Evolutionary conservation across 805 yeast genomes (phyloP), one percentile per base, ranked within the genome.

Genomic region (Blastobotrys mokoenaii): DNA sequence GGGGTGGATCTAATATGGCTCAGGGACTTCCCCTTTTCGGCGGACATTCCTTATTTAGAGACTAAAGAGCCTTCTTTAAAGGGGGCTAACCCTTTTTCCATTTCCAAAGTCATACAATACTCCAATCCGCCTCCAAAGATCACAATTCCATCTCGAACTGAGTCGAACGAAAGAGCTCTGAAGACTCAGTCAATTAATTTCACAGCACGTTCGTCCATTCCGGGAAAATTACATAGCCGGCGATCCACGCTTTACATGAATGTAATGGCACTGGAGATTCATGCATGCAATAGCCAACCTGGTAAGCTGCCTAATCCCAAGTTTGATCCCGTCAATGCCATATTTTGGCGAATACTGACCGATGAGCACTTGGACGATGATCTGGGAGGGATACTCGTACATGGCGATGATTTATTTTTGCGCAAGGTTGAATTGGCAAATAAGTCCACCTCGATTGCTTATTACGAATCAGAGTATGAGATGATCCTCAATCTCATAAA

Each of bases 181-280:
- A 22, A 22, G 27, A 22, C 27, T 22, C 27, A 22, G 27, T 22
- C 27, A 22, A 22, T 22, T 22, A 22, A 8, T 8, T 22, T 22
- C 8, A 22, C 27, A 22, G 27, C 27, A 5, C 27, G 27, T 22
- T 22, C 27, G 8, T 22, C 27, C 8, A 4, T 22, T 5, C 27
- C 27, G 27, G 8, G 27, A 8, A 22, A 22, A 22, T 8, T 22
- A 4, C 27, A 22, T 5, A 22, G 8, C 27, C 4, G 27, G 27
- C 4, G 8, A 8, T 22, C 27, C 4, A 12, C 38, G n/a, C 17
- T 22, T 22, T 40, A 72, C 20, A 56, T 88, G 55, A 70, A 82
- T 0, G 69, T 77, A n/a, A 62, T 88, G 30, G 67, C 74, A 4
- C 51, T 86, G 45, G 97, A 90, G 55, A 58, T 86, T 0, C 89